These are phyloP conservation scores for Clonostachys chloroleuca DNA, from an alignment of 2,329 filamentous ascomycete genomes.

Conservation along the genomic window DNA sequence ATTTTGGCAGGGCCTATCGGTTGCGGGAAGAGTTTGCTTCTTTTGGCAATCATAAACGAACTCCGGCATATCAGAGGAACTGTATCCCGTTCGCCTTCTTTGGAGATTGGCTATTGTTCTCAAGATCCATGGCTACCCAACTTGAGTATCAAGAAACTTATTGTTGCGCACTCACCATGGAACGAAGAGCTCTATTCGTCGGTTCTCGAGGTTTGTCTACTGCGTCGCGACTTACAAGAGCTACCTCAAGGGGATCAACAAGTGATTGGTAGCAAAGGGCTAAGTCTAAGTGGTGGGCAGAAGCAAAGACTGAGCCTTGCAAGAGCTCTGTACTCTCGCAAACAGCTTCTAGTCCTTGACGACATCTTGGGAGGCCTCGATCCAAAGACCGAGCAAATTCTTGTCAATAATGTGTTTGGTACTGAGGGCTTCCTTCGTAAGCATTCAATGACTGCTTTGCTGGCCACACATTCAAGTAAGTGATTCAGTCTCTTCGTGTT, in stretches of 20 bases:
- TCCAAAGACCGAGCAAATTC: constrained; percentile 30
- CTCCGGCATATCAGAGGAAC: constrained; percentile 14
- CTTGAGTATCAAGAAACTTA: constrained; percentile 26
- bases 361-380: constrained; percentile 39
- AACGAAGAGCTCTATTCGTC: constrained; percentile 21
- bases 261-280: constrained; percentile 30
- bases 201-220: constrained; percentile 24
- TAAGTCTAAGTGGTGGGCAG: constrained; percentile 37
- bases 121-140: constrained; percentile 25
- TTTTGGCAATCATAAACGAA: constrained; percentile 31
- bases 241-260: constrained; percentile 28
- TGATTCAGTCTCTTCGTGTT: no score
- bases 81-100: constrained; percentile 10
- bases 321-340: constrained; percentile 35
- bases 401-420: no score
- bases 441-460: no score
- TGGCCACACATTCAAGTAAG: no score
- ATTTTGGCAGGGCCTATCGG: constrained; percentile 12
- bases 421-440: no score
- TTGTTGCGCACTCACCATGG: constrained; percentile 24
- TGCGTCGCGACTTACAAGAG: constrained; percentile 19
- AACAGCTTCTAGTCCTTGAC: constrained; percentile 35
- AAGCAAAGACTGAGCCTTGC: constrained; percentile 31
- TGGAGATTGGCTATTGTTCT: constrained; percentile 24
- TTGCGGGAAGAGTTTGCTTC: constrained; percentile 32